A percentile compares a stretch with the other conserved stretches of the same genome.
Conservation (phyloP, 257 asterid species). For the Gentiana straminea region DNA sequence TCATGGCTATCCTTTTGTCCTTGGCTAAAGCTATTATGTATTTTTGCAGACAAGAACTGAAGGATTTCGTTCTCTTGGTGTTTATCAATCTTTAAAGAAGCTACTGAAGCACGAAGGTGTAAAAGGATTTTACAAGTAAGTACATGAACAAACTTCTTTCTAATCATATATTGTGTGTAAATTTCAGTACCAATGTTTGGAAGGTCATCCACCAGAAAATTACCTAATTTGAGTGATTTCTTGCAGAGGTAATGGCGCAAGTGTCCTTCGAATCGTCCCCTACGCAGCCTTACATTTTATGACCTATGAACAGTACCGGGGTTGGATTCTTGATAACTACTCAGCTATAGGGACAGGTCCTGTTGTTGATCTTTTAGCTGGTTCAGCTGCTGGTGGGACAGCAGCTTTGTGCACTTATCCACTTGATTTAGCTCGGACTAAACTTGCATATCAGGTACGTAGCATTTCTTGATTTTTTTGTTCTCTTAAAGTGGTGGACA, state of each 20-base stretch:
- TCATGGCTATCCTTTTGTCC: no score
- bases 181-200: no score
- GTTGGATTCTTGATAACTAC: conserved; percentile 63
- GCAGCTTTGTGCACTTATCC: conserved; percentile 99
- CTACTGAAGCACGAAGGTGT: conserved; percentile 80
- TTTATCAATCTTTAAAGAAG: conserved; percentile 75
- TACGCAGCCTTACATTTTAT: conserved; percentile 96
- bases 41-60: conserved; percentile 68
- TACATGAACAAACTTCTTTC: neutral
- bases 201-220: neutral
- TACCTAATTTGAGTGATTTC: neutral
- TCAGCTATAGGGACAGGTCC: conserved; percentile 78
- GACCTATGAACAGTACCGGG: conserved; percentile 86
- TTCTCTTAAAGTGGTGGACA: neutral
- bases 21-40: neutral
- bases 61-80: conserved; percentile 76
- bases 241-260: conserved; percentile 95
- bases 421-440: conserved; percentile 93
- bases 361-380: conserved; percentile 88
- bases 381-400: conserved; percentile 96
- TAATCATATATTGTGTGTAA: no score
- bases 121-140: conserved; percentile 80
- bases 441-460: conserved; percentile 93
- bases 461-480: neutral
- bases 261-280: conserved; percentile 89